phyloP scores from a whole-genome alignment of 176 grass and related monocot species.

The Chloris gayana region DNA sequence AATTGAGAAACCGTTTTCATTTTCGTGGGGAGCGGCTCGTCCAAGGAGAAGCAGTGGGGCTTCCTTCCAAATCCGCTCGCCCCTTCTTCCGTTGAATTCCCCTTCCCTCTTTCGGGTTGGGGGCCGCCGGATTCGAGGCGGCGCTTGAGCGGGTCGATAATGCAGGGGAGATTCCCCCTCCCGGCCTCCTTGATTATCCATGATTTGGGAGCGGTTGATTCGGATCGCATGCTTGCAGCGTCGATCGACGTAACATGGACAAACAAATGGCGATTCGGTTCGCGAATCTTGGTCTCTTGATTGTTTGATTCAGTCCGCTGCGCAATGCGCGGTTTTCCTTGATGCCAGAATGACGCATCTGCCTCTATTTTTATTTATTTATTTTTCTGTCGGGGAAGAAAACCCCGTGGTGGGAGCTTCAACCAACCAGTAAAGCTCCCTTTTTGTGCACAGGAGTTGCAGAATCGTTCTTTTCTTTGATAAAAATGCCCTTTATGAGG shows the following conservation, averaged over 20 bases:
- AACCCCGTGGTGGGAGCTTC: neutral
- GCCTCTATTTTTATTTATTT: neutral
- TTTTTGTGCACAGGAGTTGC: neutral
- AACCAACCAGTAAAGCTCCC: neutral
- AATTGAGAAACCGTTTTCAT: no score
- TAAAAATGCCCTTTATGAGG: conserved; percentile 24
- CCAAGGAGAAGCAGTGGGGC: conserved; percentile 12
- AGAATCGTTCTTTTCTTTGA: neutral
- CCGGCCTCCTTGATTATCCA: neutral
- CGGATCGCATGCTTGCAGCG: conserved; percentile 12
- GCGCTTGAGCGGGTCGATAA: conserved; percentile 10
- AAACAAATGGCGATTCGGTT: neutral
- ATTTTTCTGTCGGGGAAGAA: neutral
- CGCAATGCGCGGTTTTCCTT: conserved; percentile 8
- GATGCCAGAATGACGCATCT: neutral
- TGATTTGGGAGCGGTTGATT: conserved; percentile 35
- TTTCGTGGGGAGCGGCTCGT: neutral
- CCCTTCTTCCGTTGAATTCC: neutral
- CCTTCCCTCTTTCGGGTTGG: neutral
- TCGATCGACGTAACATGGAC: conserved; percentile 19
- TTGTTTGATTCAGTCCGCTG: neutral
- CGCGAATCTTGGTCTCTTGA: neutral
- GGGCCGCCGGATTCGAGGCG: conserved; percentile 30
- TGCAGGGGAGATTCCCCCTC: neutral
- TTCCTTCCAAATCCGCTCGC: conserved; percentile 20